phyloP scores from a whole-genome alignment of 2,329 filamentous ascomycete species.

The Alternaria longipes region DNA sequence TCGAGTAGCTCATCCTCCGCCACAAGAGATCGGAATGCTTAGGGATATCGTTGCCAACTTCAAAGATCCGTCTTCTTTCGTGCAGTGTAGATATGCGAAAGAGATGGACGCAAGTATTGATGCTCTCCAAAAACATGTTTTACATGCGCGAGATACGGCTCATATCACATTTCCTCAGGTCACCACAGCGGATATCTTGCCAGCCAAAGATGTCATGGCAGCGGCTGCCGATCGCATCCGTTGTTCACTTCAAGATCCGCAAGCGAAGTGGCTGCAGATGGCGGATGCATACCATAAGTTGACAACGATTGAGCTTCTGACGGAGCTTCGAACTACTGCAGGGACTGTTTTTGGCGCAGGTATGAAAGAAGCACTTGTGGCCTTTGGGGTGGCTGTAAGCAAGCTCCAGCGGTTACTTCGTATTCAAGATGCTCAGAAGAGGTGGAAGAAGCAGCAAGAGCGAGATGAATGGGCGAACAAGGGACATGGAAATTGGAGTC shows the following conservation, averaged over 20 bases:
- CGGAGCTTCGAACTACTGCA: conserved; percentile 56
- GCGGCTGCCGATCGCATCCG: conserved; percentile 18
- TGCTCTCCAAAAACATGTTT: conserved; percentile 33
- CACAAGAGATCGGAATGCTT: conserved; percentile 21
- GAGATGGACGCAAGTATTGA: conserved; percentile 50
- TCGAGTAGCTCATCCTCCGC: neutral
- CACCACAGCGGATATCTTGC: conserved; percentile 16
- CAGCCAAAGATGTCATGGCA: conserved; percentile 28
- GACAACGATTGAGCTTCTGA: conserved; percentile 56
- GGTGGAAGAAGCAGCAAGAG: conserved; percentile 31
- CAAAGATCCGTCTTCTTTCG: conserved; percentile 35
- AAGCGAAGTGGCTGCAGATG: conserved; percentile 53
- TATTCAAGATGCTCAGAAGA: conserved; percentile 48
- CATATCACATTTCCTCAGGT: conserved; percentile 11
- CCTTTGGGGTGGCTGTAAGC: conserved; percentile 57
- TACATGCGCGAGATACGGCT: neutral
- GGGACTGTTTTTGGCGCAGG: conserved; percentile 41
- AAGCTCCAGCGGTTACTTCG: conserved; percentile 58
- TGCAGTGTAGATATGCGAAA: conserved; percentile 53
- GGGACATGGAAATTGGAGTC: conserved; percentile 67
- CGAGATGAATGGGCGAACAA: conserved; percentile 57
- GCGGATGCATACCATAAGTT: conserved; percentile 59
- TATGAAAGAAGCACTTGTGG: conserved; percentile 55
- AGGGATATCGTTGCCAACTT: conserved; percentile 23
- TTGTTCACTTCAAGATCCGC: conserved; percentile 31